These are phyloP conservation scores for Aspergillus jensenii DNA, from an alignment of 2,329 filamentous ascomycete genomes.

Conservation along the genomic window DNA sequence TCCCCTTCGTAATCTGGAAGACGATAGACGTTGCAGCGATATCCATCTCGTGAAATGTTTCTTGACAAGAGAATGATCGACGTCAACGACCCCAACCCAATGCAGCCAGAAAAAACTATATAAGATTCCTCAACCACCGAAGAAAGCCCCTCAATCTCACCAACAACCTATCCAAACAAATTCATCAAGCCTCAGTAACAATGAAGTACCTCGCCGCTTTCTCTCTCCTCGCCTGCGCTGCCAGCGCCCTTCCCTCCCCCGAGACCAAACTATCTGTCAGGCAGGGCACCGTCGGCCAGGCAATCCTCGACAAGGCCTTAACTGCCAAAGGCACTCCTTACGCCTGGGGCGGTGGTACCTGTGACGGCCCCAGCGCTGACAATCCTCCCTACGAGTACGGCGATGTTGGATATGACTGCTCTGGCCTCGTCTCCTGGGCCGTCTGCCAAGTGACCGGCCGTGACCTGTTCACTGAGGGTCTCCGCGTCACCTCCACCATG, in stretches of 20 bases:
- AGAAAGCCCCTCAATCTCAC: too few relatives aligned
- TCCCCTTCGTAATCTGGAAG: background rate
- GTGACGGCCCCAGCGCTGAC: constrained; percentile 24
- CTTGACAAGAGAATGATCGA: background rate
- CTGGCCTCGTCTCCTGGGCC: constrained; percentile 27
- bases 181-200: background rate
- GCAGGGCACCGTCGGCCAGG: constrained; percentile 27
- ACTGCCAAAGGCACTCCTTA: constrained; percentile 44
- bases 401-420: constrained; percentile 29
- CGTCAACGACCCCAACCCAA: background rate
- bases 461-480: constrained; percentile 24
- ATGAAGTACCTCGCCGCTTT: constrained; percentile 7
- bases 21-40: background rate
- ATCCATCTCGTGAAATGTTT: background rate
- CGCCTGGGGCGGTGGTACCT: constrained; percentile 29
- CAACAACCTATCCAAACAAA: background rate
- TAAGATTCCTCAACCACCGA: background rate
- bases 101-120: background rate
- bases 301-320: constrained; percentile 50
- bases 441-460: constrained; percentile 30
- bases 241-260: background rate
- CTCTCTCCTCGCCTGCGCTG: constrained; percentile 16
- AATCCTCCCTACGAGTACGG: constrained; percentile 25
- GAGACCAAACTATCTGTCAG: too few relatives aligned
- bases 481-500: constrained; percentile 25